Conservation (phyloP, 148 eudicot genomes). For the Spergularia bocconei region DNA sequence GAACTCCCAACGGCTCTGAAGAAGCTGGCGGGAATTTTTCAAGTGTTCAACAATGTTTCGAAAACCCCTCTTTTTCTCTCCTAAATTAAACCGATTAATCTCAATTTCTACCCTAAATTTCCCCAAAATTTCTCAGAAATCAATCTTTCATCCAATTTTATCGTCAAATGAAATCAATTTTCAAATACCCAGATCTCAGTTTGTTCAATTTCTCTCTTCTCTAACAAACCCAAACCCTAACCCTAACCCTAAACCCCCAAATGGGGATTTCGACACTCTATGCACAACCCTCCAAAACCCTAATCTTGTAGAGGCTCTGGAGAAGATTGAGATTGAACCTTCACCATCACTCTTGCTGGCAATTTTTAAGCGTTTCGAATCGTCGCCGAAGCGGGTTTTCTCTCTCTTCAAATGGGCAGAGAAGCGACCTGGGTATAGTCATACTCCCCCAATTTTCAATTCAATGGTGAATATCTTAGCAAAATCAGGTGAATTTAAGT, state of each 20-base stretch:
- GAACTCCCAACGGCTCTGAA: constrained; percentile 4
- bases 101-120: constrained; percentile 23
- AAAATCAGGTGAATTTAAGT: constrained; percentile 54
- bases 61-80: constrained; percentile 22
- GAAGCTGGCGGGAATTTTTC: constrained; percentile 25
- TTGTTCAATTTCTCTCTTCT: constrained; percentile 15
- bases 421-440: constrained; percentile 37
- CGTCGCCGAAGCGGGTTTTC: constrained; percentile 47
- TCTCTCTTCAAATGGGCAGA: constrained; percentile 60
- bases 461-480: constrained; percentile 58
- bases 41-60: constrained; percentile 17
- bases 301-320: constrained; percentile 41
- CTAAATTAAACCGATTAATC: constrained; percentile 22
- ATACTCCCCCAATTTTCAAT: constrained; percentile 41
- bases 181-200: constrained; percentile 14
- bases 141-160: constrained; percentile 20
- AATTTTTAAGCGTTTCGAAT: constrained; percentile 43
- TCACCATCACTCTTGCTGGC: constrained; percentile 32
- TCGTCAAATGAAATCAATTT: not conserved
- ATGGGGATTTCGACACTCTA: constrained; percentile 34
- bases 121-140: constrained; percentile 12
- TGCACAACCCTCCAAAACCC: constrained; percentile 42
- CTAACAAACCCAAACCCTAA: constrained; percentile 36
- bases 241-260: constrained; percentile 32
- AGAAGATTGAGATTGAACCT: constrained; percentile 32